Base-by-base conservation (phyloP, 176 grass and related monocot species). In the Cocos nucifera region DNA sequence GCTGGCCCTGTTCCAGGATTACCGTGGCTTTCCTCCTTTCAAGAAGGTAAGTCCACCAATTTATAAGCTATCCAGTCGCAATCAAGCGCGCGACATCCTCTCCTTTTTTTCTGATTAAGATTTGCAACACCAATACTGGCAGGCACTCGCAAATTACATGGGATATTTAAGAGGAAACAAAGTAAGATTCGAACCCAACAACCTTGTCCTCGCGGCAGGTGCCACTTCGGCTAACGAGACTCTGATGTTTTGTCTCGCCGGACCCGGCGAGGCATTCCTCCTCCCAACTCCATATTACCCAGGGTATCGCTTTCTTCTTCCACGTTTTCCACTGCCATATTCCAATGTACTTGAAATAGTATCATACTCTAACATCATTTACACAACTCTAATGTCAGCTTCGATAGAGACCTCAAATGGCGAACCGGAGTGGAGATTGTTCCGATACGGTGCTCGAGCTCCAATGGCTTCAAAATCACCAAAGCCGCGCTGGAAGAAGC, bases 241-340 rank as follows among this genome's bases (percentile, higher is more conserved):
- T 27, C 62, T 65, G 9, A 65, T 65, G 48, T 65, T 65, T 4
- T 65, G 62, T 7, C 21, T 65, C 14, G 62, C 62, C 1, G 62
- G 51, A 3, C 62, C 62, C 15, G 49, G 62, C 22, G 62, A 65
- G 27, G 62, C 62, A 6, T 65, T 65, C 19, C 62, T 65, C 19
- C 62, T 65, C 48, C 62, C 62, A n/a, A 51, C 62, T 52, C 62
- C 62, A 22, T 65, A 65, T 49, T 65, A 65, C 24, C 62, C 62
- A 17, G 62, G 62, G 62, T 65, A 26, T 10, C 32, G 2, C 1
- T 10, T 35, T 9, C 32, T 35, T 35, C 32, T 35, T 6, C 7
- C 7, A 9, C 6, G 7, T 35, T 44, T 44, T 44, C 35, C 2
- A 44, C 2, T 44, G 35, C 35, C 35, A 6, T 30, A 4, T 30